Evolutionary conservation across 495 filamentous ascomycete genomes (phyloP), one percentile per base, ranked within the genome.

Genomic region (Ascobolus immersus): DNA sequence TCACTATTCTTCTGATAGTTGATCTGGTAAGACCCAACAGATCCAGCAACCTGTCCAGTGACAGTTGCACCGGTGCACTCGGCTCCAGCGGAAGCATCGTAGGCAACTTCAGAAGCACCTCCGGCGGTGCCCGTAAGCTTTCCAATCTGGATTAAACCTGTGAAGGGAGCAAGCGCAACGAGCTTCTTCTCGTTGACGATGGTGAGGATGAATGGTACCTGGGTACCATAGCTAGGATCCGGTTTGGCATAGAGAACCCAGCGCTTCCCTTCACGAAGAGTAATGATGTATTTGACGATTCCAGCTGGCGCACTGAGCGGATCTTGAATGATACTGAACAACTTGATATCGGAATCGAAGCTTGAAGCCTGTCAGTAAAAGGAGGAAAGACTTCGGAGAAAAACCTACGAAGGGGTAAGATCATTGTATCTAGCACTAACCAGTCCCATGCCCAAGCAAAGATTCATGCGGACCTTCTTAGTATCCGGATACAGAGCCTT

Each of bases 111-210:
- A n/a, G 52, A 47, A 17, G 63, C 62, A 27, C 65, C 65, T 18
- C 20, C 34, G 15, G 28, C 28, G 22, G 20, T 35, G 8, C 31
- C 39, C 29, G 33, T 39, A 17, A 45, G 17, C 53, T 93, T 93
- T 2, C 75, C 69, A 17, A 91, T 54, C 47, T 93, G 86, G 29
- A 93, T 65, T 9, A 63, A 61, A 17, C 86, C 86, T 26, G 63
- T 52, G 38, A 65, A 73, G n/a, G 24, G 25, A 11, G 28, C 21
- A 13, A 21, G 32, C 25, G 15, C 45, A 28, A 18, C 13, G 11
- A 44, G 33, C 18, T 21, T 20, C 11, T 26, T 36, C 11, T 37
- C 39, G 28, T 31, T 31, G 0, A 31, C 17, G n/a, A 31, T 9
- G n/a, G 28, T 31, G 12, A 31, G 15, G 11, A 2, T 31, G 28